Base-by-base conservation (phyloP, 139 green algal species). In the Yamagishiella unicocca region DNA sequence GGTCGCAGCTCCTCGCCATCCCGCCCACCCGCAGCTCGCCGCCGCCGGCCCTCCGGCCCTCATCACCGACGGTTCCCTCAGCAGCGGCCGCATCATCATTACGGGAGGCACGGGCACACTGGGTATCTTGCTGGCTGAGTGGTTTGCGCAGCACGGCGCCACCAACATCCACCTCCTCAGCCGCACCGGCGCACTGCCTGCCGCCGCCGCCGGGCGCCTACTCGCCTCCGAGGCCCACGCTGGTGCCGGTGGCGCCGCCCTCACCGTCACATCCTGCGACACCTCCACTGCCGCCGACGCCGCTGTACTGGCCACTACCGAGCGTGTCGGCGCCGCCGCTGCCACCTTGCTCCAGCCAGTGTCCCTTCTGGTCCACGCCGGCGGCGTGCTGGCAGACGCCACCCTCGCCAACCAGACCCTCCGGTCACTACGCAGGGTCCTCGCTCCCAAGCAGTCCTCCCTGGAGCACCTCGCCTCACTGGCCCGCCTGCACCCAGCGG, bases 351-450 rank as follows among this genome's bases (percentile, higher is more conserved):
- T 40, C 0, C 29, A n/a, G 21, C 89, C 89, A n/a, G 67, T 89
- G 7, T 54, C 62, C n/a, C 31, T 82, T 25, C 68, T 97, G 25
- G 80, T 98, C n/a, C 95, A 97, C 87, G 95, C 95, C 24, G 93
- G 93, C 37, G 96, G 95, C 19, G 92, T 95, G 29, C 88, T 98
- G 45, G 88, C 91, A 1, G 95, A 97, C 85, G 94, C 94, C 14
- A 94, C 93, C 0, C 29, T 97, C 0, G 22, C 46, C 2, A 95
- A 95, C 40, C 94, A 96, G 85, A 95, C 82, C 7, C 53, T 90
- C 0, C 45, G 58, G 1, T 76, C 85, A 2, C 53, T 93, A 2
- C 89, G 93, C 22, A 68, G 82, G 6, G 94, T 97, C 43, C 33
- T 84, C 4, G 87, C 83, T 9, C 90, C 91, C 55, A 95, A 95